Conservation (phyloP, 2,329 filamentous ascomycete species). For the Curvularia sp. region DNA sequence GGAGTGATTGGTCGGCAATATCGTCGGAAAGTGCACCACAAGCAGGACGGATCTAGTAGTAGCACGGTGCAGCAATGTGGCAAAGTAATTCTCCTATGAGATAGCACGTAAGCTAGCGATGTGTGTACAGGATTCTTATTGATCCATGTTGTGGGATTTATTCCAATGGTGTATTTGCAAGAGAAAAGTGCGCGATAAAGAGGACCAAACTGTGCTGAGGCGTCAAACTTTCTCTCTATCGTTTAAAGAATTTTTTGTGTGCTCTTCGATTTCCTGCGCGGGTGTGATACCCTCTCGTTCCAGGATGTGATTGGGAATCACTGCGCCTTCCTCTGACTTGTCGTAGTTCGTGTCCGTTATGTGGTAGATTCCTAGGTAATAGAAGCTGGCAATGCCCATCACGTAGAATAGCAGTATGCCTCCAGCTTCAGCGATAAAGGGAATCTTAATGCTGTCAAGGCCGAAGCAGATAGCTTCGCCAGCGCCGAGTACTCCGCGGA, state of each 20-base stretch:
- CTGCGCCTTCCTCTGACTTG: conserved; percentile 33
- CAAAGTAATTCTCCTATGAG: not conserved
- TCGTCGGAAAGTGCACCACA: not conserved
- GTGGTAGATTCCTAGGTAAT: conserved; percentile 37
- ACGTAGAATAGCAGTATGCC: conserved; percentile 41
- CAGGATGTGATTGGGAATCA: conserved; percentile 39
- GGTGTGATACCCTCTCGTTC: conserved; percentile 30
- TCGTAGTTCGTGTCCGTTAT: conserved; percentile 44
- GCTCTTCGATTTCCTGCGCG: conserved; percentile 21
- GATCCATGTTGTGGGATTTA: no score
- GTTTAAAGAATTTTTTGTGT: not conserved
- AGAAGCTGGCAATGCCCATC: conserved; percentile 36
- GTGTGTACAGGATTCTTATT: not conserved
- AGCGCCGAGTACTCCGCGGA: conserved; percentile 40
- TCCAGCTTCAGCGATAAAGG: conserved; percentile 39
- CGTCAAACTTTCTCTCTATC: conserved; percentile 2
- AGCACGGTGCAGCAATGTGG: not conserved
- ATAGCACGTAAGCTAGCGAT: not conserved
- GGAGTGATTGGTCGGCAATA: not conserved
- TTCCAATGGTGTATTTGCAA: not conserved
- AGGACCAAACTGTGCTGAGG: not conserved
- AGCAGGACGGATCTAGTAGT: not conserved
- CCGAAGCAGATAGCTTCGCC: conserved; percentile 44
- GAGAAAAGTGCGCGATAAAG: not conserved
- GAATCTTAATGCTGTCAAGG: conserved; percentile 41